phyloP scores from a whole-genome alignment of 192 early-diverging fungal genomes.

The Coemansia sp. region DNA sequence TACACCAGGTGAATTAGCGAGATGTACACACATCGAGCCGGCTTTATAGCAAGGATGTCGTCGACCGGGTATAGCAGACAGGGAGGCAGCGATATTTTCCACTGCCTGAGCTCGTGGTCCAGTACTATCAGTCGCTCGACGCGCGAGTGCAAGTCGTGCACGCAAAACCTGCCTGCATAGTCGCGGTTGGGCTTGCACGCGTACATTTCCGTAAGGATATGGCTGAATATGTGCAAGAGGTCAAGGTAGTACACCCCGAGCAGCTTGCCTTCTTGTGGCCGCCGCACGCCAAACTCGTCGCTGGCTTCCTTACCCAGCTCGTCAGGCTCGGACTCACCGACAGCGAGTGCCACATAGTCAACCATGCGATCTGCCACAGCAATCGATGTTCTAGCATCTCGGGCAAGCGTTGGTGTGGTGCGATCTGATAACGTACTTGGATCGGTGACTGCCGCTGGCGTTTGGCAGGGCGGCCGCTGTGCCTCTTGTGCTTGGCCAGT shows the following conservation, averaged over 20 bases:
- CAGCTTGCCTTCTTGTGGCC: constrained; percentile 15
- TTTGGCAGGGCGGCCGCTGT: background rate
- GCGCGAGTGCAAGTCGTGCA: constrained; percentile 44
- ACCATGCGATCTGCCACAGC: constrained; percentile 51
- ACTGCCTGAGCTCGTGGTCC: constrained; percentile 54
- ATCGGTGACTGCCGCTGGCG: background rate
- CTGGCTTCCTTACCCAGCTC: constrained; percentile 15
- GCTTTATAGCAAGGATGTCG: constrained; percentile 39
- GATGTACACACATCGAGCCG: constrained; percentile 49
- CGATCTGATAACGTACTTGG: background rate
- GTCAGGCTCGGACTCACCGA: constrained; percentile 41
- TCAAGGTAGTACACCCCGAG: constrained; percentile 51
- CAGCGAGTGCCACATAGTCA: constrained; percentile 38
- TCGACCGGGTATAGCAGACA: constrained; percentile 44
- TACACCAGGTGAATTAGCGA: constrained; percentile 54
- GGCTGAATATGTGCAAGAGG: constrained; percentile 49
- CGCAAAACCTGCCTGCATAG: constrained; percentile 31
- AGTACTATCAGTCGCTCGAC: constrained; percentile 44
- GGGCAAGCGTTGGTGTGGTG: background rate
- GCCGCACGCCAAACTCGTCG: constrained; percentile 4
- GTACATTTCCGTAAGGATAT: constrained; percentile 55
- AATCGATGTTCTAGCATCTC: constrained; percentile 5
- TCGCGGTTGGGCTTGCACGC: constrained; percentile 48
- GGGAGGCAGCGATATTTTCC: constrained; percentile 46
- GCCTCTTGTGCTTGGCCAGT: background rate